Percentiles rank a stretch among this genome's conserved stretches.
phyloP scores from a whole-genome alignment of 306 rosid genomes.

The Morella rubra region DNA sequence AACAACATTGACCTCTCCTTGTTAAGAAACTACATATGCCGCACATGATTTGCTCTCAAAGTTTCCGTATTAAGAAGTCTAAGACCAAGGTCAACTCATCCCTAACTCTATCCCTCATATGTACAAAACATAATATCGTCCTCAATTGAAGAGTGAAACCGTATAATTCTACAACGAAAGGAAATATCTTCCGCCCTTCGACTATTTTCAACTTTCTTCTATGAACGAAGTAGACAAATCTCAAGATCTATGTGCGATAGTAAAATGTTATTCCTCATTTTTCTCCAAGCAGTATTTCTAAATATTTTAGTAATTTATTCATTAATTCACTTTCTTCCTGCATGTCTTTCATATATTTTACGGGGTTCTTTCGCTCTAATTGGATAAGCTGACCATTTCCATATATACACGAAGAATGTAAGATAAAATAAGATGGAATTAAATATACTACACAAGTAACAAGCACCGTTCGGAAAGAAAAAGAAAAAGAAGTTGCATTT shows the following conservation, averaged over 20 bases:
- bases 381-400: neutral
- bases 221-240: slow-evolving; percentile 8
- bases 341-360: neutral
- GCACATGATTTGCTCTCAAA: no score
- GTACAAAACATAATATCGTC: neutral
- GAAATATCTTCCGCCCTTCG: slow-evolving; percentile 12
- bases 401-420: neutral
- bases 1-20: neutral
- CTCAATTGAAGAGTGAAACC: neutral
- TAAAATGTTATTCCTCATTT: neutral
- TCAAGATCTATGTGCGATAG: neutral
- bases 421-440: neutral
- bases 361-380: neutral
- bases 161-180: neutral
- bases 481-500: neutral
- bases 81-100: no score
- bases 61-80: no score
- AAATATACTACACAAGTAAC: neutral
- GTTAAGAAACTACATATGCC: neutral
- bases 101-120: neutral
- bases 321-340: neutral
- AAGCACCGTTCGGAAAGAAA: neutral
- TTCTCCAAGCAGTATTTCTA: neutral
- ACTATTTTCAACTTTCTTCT: slow-evolving; percentile 8
- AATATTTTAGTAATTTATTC: neutral